phyloP scores from a whole-genome alignment of 2,329 filamentous ascomycete species.

The Colletotrichum sp. region DNA sequence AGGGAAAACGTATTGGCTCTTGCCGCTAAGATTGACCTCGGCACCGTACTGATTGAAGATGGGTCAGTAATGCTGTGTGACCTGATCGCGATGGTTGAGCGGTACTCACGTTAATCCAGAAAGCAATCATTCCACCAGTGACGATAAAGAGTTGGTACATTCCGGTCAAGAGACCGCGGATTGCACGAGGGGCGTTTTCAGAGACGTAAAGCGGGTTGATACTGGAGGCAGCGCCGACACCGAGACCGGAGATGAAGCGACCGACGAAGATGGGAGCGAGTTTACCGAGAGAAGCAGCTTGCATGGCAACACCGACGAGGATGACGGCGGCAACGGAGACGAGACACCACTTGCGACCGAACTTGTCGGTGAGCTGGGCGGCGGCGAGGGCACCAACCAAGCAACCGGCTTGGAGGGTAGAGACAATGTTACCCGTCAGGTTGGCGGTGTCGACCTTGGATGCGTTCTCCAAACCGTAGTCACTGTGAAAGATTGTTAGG shows the following conservation, averaged over 20 bases:
- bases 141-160: conserved; percentile 53
- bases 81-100: background rate
- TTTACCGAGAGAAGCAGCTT: conserved; percentile 61
- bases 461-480: conserved; percentile 24
- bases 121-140: conserved; percentile 46
- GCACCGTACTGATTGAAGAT: conserved; percentile 40
- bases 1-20: conserved; percentile 45
- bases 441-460: conserved; percentile 21
- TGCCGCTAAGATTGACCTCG: conserved; percentile 37
- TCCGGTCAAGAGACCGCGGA: conserved; percentile 47
- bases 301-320: conserved; percentile 64
- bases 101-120: conserved; percentile 48
- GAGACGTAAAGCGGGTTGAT: conserved; percentile 51
- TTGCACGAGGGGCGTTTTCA: conserved; percentile 48
- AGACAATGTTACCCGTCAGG: conserved; percentile 28
- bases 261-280: conserved; percentile 67
- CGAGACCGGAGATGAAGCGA: conserved; percentile 56
- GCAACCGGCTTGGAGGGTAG: conserved; percentile 31
- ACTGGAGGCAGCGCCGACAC: conserved; percentile 46
- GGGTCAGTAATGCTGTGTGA: background rate
- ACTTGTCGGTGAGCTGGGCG: conserved; percentile 44
- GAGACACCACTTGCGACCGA: conserved; percentile 51
- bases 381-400: conserved; percentile 32
- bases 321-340: conserved; percentile 60
- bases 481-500: conserved; percentile 53